Evolutionary conservation across 176 grass and related monocot species (phyloP), one percentile per base, ranked within the genome.

Genomic region (Pontederia crassipes): DNA sequence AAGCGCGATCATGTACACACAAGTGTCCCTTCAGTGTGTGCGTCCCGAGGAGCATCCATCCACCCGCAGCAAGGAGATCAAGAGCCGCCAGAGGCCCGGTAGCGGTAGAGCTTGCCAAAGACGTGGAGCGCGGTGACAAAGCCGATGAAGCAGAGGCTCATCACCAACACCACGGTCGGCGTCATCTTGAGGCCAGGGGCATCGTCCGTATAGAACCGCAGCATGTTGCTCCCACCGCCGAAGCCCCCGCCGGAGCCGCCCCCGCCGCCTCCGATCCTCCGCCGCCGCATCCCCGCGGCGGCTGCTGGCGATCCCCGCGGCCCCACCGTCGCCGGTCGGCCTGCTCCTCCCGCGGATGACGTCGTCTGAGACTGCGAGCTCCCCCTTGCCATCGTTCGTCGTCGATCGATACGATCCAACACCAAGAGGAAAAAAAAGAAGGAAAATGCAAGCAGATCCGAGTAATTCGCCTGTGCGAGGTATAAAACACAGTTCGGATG

Each of bases 111-210:
- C 65, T 67, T 67, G 27, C 65, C 50, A 50, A 55, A 67, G 50
- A 67, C 65, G 65, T 67, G 51, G 28, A 67, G 65, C 2, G 65
- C 65, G 13, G 65, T 67, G 65, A 67, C 65, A 49, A 67, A 67
- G 17, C 65, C 51, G 28, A 67, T 67, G 50, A 67, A 67, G 49
- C 65, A 67, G 50, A 67, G 50, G 51, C 65, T 67, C 65, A 67
- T 67, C 50, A 67, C 65, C 49, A 67, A 49, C 12, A 67, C 65
- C 26, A 67, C 65, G 8, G 65, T 67, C 49, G 65, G 62, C 18
- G 62, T 27, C 62, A 65, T 51, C 62, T 65, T 65, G 62, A 65
- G 47, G 10, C 47, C 47, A 10, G 62, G 62, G 16, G 51, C 65
- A 13, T 67, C 51, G 50, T 67, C 65, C 13, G 65, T 67, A 50